These are phyloP conservation scores for Leptodontidium sp. DNA, from an alignment of 2,329 filamentous ascomycete genomes.

Conservation along the genomic window DNA sequence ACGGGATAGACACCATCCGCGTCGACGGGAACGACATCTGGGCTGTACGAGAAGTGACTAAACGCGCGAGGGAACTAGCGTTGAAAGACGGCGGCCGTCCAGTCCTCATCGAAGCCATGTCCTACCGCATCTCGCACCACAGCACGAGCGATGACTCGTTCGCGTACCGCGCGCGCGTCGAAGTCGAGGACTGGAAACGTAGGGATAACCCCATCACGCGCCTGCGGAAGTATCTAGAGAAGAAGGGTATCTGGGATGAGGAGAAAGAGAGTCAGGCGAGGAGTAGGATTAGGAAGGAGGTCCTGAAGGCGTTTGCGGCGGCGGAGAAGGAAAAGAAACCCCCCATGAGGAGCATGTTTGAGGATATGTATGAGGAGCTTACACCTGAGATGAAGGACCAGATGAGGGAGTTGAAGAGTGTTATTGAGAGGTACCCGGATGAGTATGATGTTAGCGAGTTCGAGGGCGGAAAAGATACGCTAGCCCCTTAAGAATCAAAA, in stretches of 20 bases:
- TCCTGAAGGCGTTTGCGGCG: slow-evolving; percentile 83
- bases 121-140: slow-evolving; percentile 97
- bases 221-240: slow-evolving; percentile 90
- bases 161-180: slow-evolving; percentile 89
- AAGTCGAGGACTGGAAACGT: slow-evolving; percentile 94
- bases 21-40: slow-evolving; percentile 96
- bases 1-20: slow-evolving; percentile 92
- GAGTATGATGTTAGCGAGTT: slow-evolving; percentile 87
- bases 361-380: slow-evolving; percentile 87
- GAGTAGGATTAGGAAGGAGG: slow-evolving; percentile 71
- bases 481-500: slow-evolving; percentile 29
- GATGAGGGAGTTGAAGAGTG: slow-evolving; percentile 76
- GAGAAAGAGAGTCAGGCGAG: slow-evolving; percentile 78
- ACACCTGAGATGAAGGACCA: slow-evolving; percentile 82
- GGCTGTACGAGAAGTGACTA: slow-evolving; percentile 83
- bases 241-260: slow-evolving; percentile 84
- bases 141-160: slow-evolving; percentile 97
- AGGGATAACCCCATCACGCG: slow-evolving; percentile 89
- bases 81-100: slow-evolving; percentile 53
- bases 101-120: slow-evolving; percentile 95
- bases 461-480: slow-evolving; percentile 67
- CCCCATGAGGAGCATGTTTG: slow-evolving; percentile 75
- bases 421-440: slow-evolving; percentile 85
- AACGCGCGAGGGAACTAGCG: slow-evolving; percentile 77
- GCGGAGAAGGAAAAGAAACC: slow-evolving; percentile 86